phyloP scores from a whole-genome alignment of 495 filamentous ascomycete genomes.

The Penicillium turbatum region DNA sequence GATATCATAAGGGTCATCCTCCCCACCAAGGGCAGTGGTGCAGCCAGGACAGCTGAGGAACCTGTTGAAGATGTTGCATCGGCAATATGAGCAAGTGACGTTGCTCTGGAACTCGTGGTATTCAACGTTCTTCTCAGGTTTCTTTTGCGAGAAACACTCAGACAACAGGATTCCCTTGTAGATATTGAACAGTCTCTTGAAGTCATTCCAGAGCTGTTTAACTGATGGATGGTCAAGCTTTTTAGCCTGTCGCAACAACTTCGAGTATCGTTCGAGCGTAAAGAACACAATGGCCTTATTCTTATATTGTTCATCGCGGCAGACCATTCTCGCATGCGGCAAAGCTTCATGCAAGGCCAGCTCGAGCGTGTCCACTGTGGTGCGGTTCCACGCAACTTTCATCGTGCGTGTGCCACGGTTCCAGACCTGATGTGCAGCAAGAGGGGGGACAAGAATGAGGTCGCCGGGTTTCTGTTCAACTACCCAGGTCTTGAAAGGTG shows the following conservation, averaged over 20 bases:
- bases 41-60: slow-evolving; percentile 89
- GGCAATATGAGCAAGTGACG: slow-evolving; percentile 91
- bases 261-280: slow-evolving; percentile 72
- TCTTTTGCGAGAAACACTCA: slow-evolving; percentile 70
- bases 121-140: slow-evolving; percentile 58
- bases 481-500: slow-evolving; percentile 86
- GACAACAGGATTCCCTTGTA: slow-evolving; percentile 75
- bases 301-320: slow-evolving; percentile 98
- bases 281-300: slow-evolving; percentile 93
- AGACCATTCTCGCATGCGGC: slow-evolving; percentile 82
- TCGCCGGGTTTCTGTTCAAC: slow-evolving; percentile 92
- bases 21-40: slow-evolving; percentile 49
- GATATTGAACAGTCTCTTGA: slow-evolving; percentile 68
- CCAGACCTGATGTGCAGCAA: slow-evolving; percentile 98
- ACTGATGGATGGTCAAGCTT: slow-evolving; percentile 48
- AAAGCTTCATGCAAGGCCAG: slow-evolving; percentile 82
- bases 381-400: slow-evolving; percentile 98
- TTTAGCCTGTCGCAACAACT: slow-evolving; percentile 50
- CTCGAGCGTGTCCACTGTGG: slow-evolving; percentile 82
- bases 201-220: slow-evolving; percentile 68
- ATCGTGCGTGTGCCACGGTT: slow-evolving; percentile 91
- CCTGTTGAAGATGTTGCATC: slow-evolving; percentile 95
- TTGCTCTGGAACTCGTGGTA: slow-evolving; percentile 76
- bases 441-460: slow-evolving; percentile 89
- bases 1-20: slow-evolving; percentile 81